phyloP scores from a whole-genome alignment of 805 yeast species.

The Candida maltosa region DNA sequence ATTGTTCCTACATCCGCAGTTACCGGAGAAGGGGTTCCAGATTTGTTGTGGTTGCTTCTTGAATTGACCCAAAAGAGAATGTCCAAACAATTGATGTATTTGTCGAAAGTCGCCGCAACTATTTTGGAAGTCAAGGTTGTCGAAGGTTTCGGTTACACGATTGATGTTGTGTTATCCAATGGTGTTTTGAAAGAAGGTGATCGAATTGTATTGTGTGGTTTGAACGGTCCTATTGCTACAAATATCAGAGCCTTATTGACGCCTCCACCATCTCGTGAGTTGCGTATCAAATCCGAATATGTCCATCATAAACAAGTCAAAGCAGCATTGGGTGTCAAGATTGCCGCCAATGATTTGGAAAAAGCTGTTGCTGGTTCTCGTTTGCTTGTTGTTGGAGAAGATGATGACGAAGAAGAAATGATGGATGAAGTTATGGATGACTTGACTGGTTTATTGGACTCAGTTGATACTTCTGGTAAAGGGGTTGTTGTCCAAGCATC shows the following conservation, averaged over 20 bases:
- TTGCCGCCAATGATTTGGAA: conserved; percentile 95
- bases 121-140: conserved; percentile 95
- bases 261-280: conserved; percentile 95
- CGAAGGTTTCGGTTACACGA: conserved; percentile 98
- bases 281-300: conserved; percentile 95
- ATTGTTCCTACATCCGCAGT: conserved; percentile 98
- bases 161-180: conserved; percentile 95
- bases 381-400: conserved; percentile 90
- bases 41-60: conserved; percentile 88
- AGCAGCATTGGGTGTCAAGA: conserved; percentile 98
- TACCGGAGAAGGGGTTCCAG: conserved; percentile 99
- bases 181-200: conserved; percentile 96
- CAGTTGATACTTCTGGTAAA: conserved; percentile 90
- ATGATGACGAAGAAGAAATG: conserved; percentile 94
- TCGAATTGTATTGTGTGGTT: conserved; percentile 91
- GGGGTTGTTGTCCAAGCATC: conserved; percentile 99
- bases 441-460: conserved; percentile 87
- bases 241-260: conserved; percentile 93
- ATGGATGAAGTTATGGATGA: conserved; percentile 99
- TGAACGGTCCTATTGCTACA: conserved; percentile 97
- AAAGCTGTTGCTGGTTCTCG: conserved; percentile 99
- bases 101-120: conserved; percentile 92
- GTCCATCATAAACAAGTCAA: conserved; percentile 96
- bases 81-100: conserved; percentile 97
- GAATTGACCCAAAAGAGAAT: conserved; percentile 97